These are phyloP conservation scores for Epichloe sibirici DNA, from an alignment of 2,329 filamentous ascomycete genomes.

Conservation along the genomic window DNA sequence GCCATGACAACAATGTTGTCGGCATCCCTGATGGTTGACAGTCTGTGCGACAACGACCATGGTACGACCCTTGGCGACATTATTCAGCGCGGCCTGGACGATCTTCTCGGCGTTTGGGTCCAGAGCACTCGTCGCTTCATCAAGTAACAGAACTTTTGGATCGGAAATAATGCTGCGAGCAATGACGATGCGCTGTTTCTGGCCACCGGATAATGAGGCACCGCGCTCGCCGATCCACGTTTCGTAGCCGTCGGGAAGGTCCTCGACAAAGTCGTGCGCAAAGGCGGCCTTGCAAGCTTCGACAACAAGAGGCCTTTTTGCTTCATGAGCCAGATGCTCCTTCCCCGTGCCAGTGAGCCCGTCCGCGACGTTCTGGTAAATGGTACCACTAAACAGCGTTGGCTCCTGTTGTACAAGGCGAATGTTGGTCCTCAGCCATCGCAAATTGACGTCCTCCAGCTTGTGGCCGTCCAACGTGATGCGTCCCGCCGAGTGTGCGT, in stretches of 20 bases:
- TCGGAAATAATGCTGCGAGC: slow-evolving; percentile 53
- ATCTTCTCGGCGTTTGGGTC: slow-evolving; percentile 33
- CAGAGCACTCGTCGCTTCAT: slow-evolving; percentile 55
- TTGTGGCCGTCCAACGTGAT: slow-evolving; percentile 32
- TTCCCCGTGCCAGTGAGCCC: slow-evolving; percentile 22
- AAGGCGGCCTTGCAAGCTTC: slow-evolving; percentile 37
- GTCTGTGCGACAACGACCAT: slow-evolving; percentile 53
- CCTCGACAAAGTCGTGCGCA: slow-evolving; percentile 40
- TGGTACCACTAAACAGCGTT: slow-evolving; percentile 38
- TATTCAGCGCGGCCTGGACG: slow-evolving; percentile 44
- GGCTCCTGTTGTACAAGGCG: slow-evolving; percentile 42
- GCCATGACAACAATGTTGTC: slow-evolving; percentile 55
- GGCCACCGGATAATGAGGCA: slow-evolving; percentile 52
- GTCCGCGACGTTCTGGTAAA: slow-evolving; percentile 39
- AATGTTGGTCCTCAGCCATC: slow-evolving; percentile 41
- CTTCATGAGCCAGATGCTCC: slow-evolving; percentile 21
- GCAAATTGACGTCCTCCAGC: slow-evolving; percentile 32
- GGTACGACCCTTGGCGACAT: slow-evolving; percentile 42
- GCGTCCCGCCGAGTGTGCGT: slow-evolving; percentile 32
- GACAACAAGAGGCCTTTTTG: slow-evolving; percentile 30
- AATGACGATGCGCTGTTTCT: slow-evolving; percentile 55
- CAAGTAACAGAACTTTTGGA: slow-evolving; percentile 51
- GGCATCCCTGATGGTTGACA: slow-evolving; percentile 47
- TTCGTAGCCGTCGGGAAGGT: slow-evolving; percentile 42
- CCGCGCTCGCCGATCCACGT: slow-evolving; percentile 53